Evolutionary conservation across 768 basidiomycete genomes (phyloP).

Genomic region (Auricularia heimuer): DNA sequence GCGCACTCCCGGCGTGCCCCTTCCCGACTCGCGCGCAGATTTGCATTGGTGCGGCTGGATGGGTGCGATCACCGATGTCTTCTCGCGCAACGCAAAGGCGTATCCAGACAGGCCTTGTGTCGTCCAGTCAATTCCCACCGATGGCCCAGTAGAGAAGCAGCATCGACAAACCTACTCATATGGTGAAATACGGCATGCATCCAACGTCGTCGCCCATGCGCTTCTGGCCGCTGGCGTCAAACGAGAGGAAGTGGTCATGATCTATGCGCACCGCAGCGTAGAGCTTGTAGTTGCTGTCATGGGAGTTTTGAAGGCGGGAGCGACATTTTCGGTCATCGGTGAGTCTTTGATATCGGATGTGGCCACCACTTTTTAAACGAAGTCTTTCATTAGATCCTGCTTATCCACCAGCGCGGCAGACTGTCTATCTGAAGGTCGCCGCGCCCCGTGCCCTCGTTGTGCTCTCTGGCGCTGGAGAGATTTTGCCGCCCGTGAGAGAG

Average conservation of each 20-base stretch:
- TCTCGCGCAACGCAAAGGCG: conserved; percentile 72
- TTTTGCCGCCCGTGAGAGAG: conserved; percentile 71
- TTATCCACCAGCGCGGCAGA: conserved; percentile 89
- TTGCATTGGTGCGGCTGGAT: conserved; percentile 97
- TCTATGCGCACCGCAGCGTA: conserved; percentile 92
- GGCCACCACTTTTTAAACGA: too few species aligned
- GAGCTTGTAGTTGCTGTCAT: conserved; percentile 96
- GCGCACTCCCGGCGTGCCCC: conserved; percentile 48
- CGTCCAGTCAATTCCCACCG: conserved; percentile 57
- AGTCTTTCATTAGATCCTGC: conserved; percentile 63
- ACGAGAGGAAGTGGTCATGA: conserved; percentile 94
- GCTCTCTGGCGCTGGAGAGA: conserved; percentile 79
- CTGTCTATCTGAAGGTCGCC: conserved; percentile 85
- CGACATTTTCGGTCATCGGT: conserved; percentile 97
- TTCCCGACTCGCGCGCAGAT: conserved; percentile 81
- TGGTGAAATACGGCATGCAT: conserved; percentile 66
- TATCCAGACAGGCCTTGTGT: conserved; percentile 84
- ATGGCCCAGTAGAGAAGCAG: conserved; percentile 26
- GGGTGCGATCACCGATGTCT: conserved; percentile 93
- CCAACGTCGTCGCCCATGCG: conserved; percentile 85
- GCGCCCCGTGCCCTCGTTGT: conserved; percentile 86
- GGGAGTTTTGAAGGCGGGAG: conserved; percentile 92
- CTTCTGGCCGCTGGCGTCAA: conserved; percentile 77
- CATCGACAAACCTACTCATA: conserved; percentile 64
- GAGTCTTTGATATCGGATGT: conserved; percentile 16